These are phyloP conservation scores for Yamadazyma diddensiae DNA, from an alignment of 1,139 yeast genomes.

Conservation along the genomic window DNA sequence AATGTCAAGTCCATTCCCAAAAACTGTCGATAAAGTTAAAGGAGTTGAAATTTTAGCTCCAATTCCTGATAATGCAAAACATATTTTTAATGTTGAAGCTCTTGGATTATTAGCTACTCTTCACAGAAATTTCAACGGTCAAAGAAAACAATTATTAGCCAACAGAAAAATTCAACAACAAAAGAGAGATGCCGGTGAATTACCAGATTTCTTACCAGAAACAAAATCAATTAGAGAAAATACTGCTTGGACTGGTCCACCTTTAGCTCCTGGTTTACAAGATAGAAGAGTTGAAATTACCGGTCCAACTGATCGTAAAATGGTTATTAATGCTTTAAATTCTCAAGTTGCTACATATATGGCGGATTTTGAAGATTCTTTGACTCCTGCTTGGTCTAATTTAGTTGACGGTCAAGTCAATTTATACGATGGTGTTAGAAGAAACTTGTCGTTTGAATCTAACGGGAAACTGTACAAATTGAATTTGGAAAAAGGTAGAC, in stretches of 20 bases:
- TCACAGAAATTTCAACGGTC: slow-evolving; percentile 66
- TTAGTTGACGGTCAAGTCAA: slow-evolving; percentile 88
- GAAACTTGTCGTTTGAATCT: slow-evolving; percentile 54
- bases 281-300: slow-evolving; percentile 85
- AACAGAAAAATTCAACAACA: slow-evolving; percentile 60
- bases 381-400: slow-evolving; percentile 93
- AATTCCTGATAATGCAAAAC: slow-evolving; percentile 56
- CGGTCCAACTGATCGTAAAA: slow-evolving; percentile 87
- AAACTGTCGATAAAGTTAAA: slow-evolving; percentile 48
- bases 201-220: slow-evolving; percentile 74
- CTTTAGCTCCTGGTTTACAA: slow-evolving; percentile 70
- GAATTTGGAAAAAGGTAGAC: slow-evolving; percentile 50
- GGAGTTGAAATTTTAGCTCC: slow-evolving; percentile 69
- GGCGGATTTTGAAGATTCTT: slow-evolving; percentile 95
- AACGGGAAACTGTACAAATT: slow-evolving; percentile 63
- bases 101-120: slow-evolving; percentile 70
- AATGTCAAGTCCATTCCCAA: slow-evolving; percentile 54
- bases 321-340: slow-evolving; percentile 91
- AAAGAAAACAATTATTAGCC: slow-evolving; percentile 57
- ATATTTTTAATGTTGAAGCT: slow-evolving; percentile 66
- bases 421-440: slow-evolving; percentile 81
- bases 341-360: slow-evolving; percentile 87
- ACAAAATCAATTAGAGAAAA: slow-evolving; percentile 70
- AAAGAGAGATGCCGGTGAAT: slow-evolving; percentile 61
- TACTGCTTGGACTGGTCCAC: slow-evolving; percentile 76